Evolutionary conservation across 441 rosid species (phyloP).

Genomic region (Omphalea diandra): DNA sequence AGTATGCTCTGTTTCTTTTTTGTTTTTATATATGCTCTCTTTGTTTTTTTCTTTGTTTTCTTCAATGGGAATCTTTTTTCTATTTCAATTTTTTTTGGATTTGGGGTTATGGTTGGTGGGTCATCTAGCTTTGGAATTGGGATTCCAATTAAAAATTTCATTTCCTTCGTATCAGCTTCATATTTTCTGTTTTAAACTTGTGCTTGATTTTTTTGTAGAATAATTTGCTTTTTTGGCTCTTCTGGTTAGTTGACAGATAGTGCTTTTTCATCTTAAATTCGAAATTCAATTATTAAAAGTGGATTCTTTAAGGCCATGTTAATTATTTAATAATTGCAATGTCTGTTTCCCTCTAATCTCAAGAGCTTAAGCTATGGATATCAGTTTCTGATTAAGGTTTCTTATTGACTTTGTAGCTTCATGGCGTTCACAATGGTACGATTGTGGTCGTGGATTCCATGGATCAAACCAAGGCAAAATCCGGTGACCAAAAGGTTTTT

Average conservation of each 20-base stretch:
- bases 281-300: neutral
- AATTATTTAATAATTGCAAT: neutral
- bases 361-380: neutral
- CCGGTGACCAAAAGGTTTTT: constrained; percentile 68
- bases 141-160: neutral
- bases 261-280: neutral
- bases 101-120: too few relatives aligned
- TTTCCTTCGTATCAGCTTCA: constrained; percentile 9
- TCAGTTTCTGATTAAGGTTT: neutral
- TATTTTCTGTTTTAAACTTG: constrained; percentile 2
- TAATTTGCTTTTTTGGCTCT: constrained; percentile 15
- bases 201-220: constrained; percentile 9
- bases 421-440: constrained; percentile 47
- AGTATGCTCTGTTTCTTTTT: constrained; percentile 13
- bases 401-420: constrained; percentile 22
- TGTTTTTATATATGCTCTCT: constrained; percentile 11
- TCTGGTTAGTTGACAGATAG: neutral
- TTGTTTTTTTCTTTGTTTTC: neutral
- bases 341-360: neutral
- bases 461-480: constrained; percentile 57
- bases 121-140: constrained; percentile 35
- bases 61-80: constrained; percentile 24
- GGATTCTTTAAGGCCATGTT: neutral
- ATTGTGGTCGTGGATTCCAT: constrained; percentile 49
- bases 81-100: neutral